Evolutionary conservation across 768 basidiomycete genomes (phyloP).

Genomic region (Termitomyces sp.): DNA sequence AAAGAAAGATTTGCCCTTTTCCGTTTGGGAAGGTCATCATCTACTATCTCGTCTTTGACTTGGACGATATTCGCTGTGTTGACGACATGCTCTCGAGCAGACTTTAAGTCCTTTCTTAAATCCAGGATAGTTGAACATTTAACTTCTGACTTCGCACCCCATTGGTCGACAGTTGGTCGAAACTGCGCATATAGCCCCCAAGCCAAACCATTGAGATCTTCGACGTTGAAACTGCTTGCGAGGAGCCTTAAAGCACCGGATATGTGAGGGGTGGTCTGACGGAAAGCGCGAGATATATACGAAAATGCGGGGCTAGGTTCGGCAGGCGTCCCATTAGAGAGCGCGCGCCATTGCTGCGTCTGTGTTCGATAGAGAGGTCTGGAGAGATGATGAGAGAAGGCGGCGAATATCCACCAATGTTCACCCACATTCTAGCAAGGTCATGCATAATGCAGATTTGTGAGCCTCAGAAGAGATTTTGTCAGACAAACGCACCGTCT

Average conservation of each 20-base stretch:
- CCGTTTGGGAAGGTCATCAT: conserved; percentile 13
- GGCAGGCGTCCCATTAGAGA: conserved; percentile 65
- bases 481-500: conserved; percentile 39
- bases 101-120: conserved; percentile 33
- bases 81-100: conserved; percentile 11
- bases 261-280: conserved; percentile 73
- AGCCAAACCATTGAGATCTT: conserved; percentile 60
- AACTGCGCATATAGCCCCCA: conserved; percentile 85
- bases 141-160: conserved; percentile 81
- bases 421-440: conserved; percentile 18
- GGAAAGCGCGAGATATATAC: conserved; percentile 77
- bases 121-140: conserved; percentile 64
- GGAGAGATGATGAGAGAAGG: background rate
- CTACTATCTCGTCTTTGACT: conserved; percentile 7
- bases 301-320: conserved; percentile 72
- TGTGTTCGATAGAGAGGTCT: conserved; percentile 80
- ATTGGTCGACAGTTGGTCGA: conserved; percentile 73
- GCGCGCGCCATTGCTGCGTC: conserved; percentile 73
- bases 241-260: conserved; percentile 74
- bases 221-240: conserved; percentile 50
- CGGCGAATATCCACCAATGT: background rate
- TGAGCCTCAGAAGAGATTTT: background rate
- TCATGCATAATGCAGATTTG: conserved; percentile 29
- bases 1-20: conserved; percentile 41
- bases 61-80: conserved; percentile 9